These are phyloP conservation scores for Trichoderma harzianum DNA, from an alignment of 2,329 filamentous ascomycete species.

Conservation along the genomic window DNA sequence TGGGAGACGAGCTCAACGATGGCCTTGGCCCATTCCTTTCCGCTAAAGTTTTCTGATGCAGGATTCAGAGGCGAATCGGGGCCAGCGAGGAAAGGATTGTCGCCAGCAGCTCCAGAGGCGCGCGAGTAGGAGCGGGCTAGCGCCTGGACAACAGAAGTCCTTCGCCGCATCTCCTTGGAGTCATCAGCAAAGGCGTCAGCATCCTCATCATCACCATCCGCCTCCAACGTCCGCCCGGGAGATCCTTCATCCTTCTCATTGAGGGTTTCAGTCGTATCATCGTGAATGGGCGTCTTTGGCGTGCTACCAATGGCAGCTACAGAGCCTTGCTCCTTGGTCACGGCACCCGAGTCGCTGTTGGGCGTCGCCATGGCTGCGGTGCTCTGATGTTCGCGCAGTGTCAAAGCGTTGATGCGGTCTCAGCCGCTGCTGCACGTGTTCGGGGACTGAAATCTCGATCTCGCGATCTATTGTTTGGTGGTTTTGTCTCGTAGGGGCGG, in stretches of 20 bases:
- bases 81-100: constrained; percentile 50
- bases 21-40: constrained; percentile 58
- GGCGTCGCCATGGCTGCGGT: constrained; percentile 14
- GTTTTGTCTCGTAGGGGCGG: background rate
- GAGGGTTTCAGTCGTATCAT: constrained; percentile 33
- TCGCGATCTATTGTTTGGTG: background rate
- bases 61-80: constrained; percentile 54
- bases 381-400: background rate
- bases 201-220: constrained; percentile 28
- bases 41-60: constrained; percentile 50
- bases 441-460: background rate
- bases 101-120: constrained; percentile 39
- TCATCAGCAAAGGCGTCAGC: constrained; percentile 22
- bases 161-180: constrained; percentile 45
- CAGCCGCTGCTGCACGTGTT: background rate
- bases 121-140: constrained; percentile 54
- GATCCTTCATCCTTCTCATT: constrained; percentile 37
- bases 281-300: constrained; percentile 26
- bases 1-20: constrained; percentile 51
- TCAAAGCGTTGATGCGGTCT: background rate
- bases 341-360: constrained; percentile 46
- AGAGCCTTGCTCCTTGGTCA: constrained; percentile 41
- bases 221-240: constrained; percentile 25
- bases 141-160: constrained; percentile 52
- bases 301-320: background rate